Percentiles rank a stretch among this genome's conserved stretches.
These are phyloP conservation scores for Marasmius oreades DNA, from an alignment of 1,284 basidiomycete genomes.

Conservation along the genomic window DNA sequence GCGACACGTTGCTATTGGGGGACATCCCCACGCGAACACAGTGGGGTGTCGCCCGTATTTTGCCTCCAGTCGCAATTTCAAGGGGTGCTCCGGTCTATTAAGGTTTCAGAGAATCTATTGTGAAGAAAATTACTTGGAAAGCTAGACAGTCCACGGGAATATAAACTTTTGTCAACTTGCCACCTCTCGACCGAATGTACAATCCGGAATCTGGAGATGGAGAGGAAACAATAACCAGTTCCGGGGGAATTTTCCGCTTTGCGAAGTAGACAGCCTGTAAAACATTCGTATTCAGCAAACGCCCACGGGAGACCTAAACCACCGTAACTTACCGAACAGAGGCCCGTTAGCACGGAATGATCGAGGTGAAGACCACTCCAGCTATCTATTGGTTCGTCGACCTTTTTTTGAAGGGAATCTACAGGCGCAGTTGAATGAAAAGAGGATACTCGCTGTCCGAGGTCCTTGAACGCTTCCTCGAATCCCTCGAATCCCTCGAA, in stretches of 20 bases:
- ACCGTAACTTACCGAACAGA: constrained; percentile 69
- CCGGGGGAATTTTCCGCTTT: constrained; percentile 30
- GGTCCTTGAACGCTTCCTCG: constrained; percentile 80
- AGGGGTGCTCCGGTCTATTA: constrained; percentile 85
- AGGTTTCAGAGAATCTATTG: background rate
- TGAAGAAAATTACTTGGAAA: constrained; percentile 45
- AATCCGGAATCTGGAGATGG: constrained; percentile 79
- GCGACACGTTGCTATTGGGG: constrained; percentile 52
- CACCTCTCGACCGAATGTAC: constrained; percentile 84
- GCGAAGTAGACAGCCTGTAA: constrained; percentile 78
- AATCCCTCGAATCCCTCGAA: constrained; percentile 83
- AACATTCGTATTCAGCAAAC: constrained; percentile 35
- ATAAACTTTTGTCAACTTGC: constrained; percentile 70
- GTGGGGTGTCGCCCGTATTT: constrained; percentile 84
- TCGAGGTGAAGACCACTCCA: constrained; percentile 85
- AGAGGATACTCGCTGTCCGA: constrained; percentile 53
- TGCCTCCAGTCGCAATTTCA: constrained; percentile 76
- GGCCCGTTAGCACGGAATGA: constrained; percentile 84
- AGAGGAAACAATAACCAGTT: constrained; percentile 52
- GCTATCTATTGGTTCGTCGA: constrained; percentile 67
- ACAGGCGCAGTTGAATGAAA: constrained; percentile 32
- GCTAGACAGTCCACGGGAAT: constrained; percentile 82
- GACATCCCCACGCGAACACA: constrained; percentile 73
- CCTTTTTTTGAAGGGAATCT: constrained; percentile 33
- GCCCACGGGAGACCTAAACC: constrained; percentile 10